Percentiles rank a stretch among this genome's conserved stretches.
Conservation (phyloP, 139 green algal genomes). For the Chlamydomonas eustigma region DNA sequence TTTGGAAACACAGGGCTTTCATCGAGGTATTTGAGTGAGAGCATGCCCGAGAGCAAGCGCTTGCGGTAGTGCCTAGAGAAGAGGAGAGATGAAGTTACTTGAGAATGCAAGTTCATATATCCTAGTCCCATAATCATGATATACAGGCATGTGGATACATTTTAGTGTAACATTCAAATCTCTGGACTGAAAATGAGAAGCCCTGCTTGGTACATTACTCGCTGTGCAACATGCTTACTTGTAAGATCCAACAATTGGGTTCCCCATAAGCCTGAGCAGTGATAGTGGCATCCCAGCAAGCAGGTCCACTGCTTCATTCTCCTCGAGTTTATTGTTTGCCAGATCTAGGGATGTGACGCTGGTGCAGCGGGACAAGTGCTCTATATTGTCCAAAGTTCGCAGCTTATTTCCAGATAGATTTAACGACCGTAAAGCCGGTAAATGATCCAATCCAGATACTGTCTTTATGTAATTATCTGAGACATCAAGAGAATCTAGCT, state of each 20-base stretch:
- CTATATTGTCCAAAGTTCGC: slow-evolving; percentile 27
- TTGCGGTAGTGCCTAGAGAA: slow-evolving; percentile 54
- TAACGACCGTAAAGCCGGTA: slow-evolving; percentile 49
- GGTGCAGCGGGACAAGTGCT: slow-evolving; percentile 32
- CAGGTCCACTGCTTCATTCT: slow-evolving; percentile 35
- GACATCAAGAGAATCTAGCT: slow-evolving; percentile 60
- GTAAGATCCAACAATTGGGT: slow-evolving; percentile 45
- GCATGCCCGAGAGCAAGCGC: slow-evolving; percentile 53
- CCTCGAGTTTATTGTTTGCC: slow-evolving; percentile 43
- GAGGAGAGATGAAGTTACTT: too few relatives aligned
- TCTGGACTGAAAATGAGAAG: too few relatives aligned
- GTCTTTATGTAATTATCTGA: slow-evolving; percentile 55
- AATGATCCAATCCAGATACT: slow-evolving; percentile 34
- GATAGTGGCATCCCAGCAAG: slow-evolving; percentile 38
- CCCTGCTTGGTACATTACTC: too few relatives aligned
- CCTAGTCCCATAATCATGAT: too few relatives aligned
- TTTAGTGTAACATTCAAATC: too few relatives aligned
- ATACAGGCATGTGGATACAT: too few relatives aligned
- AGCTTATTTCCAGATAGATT: slow-evolving; percentile 55
- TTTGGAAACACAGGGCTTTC: slow-evolving; percentile 56
- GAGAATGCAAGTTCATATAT: too few relatives aligned
- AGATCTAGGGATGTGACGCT: slow-evolving; percentile 56
- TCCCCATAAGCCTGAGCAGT: slow-evolving; percentile 56
- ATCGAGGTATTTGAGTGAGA: slow-evolving; percentile 66
- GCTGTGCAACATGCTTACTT: not conserved